Evolutionary conservation across 129 eudicot species (phyloP), one percentile per base, ranked within the genome.

Genomic region (Lactuca sativa): DNA sequence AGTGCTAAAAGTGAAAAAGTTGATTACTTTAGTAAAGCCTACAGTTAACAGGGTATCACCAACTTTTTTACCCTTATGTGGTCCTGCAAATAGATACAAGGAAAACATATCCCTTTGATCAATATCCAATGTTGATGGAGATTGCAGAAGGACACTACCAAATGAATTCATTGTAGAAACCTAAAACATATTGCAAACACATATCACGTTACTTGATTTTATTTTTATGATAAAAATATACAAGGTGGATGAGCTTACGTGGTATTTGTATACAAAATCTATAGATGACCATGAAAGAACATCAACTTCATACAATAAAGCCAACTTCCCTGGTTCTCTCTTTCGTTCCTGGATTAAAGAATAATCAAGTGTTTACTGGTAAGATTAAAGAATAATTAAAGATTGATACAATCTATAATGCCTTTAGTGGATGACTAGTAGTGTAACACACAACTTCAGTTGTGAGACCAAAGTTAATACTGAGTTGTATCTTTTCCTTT

Each of bases 81-180:
- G 78, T 74, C 86, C 92, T 17, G 98, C 90, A 78, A 64, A 80
- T 64, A 92, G 79, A 69, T 80, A 87, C 47, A 89, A 71, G 76
- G 79, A 86, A 71, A 92, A 92, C 83, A 82, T 81, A 34, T 83
- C 86, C 59, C 89, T 83, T 41, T 69, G 86, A 75, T 92, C 95
- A 71, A 64, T 59, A 74, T 88, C 88, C 44, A 58, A 53, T 56
- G 52, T 34, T 32, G 83, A 71, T 37, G 98, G 90, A 71, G 95
- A 81, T 61, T 79, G 83, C 88, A 89, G 73, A 67, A 89, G 71
- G 12, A 86, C 82, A 55, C 84, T 74, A 73, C 86, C 88, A 70
- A 43, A 67, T 59, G 79, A 67, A 72, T 83, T 82, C 69, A 61
- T 58, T 67, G 81, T 61, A 61, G 83, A 81, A 55, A 78, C 85